Conservation (phyloP, 225 moss, liverwort and hornwort species). For the Takakia lepidozioides region DNA sequence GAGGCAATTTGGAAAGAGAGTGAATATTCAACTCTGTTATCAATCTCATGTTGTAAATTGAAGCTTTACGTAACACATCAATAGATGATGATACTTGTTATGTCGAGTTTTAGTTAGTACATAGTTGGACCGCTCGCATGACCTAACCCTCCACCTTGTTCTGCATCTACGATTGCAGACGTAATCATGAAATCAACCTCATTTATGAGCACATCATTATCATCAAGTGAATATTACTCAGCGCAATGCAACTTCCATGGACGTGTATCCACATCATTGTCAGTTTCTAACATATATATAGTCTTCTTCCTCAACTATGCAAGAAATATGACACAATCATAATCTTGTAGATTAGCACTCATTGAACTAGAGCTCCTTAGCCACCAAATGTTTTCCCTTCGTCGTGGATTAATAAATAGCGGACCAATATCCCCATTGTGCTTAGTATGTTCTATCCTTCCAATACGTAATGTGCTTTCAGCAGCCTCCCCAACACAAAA, state of each 20-base stretch:
- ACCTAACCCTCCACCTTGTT: neutral
- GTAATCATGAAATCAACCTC: too few species aligned
- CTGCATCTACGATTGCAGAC: too few species aligned
- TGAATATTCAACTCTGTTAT: neutral
- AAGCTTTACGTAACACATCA: neutral
- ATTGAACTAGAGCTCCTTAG: neutral
- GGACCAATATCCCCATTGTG: neutral
- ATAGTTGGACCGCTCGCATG: neutral
- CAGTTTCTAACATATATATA: too few species aligned
- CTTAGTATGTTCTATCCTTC: neutral
- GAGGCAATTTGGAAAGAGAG: neutral
- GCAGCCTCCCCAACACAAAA: constrained; percentile 1
- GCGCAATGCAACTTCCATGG: neutral
- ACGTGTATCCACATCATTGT: too few species aligned
- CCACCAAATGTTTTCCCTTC: neutral
- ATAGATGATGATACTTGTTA: neutral
- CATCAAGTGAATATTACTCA: neutral
- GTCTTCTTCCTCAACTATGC: too few species aligned
- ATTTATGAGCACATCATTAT: neutral
- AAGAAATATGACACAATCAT: too few species aligned
- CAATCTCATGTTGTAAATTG: neutral
- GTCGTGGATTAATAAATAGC: neutral
- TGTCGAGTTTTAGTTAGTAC: neutral
- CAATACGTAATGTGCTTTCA: neutral
- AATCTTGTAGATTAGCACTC: neutral